Evolutionary conservation across 1,139 yeast species (phyloP).

Genomic region (Sugiyamaella pinicola): DNA sequence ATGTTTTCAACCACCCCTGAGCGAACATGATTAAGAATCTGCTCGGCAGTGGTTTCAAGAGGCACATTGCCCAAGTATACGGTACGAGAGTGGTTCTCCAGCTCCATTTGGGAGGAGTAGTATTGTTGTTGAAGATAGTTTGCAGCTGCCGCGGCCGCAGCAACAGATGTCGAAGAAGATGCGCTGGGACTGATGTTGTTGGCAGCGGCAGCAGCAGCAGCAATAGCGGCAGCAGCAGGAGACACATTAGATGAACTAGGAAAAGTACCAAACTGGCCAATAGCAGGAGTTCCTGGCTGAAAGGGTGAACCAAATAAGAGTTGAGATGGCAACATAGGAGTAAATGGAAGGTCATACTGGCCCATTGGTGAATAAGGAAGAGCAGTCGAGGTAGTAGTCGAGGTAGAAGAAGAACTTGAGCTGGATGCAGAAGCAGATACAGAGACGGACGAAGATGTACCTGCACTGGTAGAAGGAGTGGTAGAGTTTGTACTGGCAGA

Average conservation of each 20-base stretch:
- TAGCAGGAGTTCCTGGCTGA: conserved; percentile 47
- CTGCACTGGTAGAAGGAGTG: not conserved
- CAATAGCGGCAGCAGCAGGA: conserved; percentile 24
- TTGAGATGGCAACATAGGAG: conserved; percentile 72
- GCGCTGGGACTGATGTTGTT: conserved; percentile 5
- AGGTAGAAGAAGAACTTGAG: conserved; percentile 1
- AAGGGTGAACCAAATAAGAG: conserved; percentile 69
- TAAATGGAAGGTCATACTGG: conserved; percentile 43
- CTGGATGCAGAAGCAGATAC: not conserved
- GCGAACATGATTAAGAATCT: conserved; percentile 83
- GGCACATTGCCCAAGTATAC: conserved; percentile 88
- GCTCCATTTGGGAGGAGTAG: conserved; percentile 27
- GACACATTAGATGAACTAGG: conserved; percentile 38
- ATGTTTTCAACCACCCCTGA: conserved; percentile 86
- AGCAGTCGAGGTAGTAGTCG: not conserved
- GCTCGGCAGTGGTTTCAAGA: conserved; percentile 74
- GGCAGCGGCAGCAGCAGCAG: conserved; percentile 19
- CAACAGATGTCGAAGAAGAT: conserved; percentile 13
- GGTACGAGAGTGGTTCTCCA: conserved; percentile 54
- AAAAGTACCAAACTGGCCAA: conserved; percentile 37
- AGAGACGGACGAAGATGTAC: not conserved
- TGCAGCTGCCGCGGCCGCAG: conserved; percentile 26
- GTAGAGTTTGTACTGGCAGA: not conserved
- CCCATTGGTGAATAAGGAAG: conserved; percentile 35
- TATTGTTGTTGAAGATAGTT: conserved; percentile 28